phyloP scores from a whole-genome alignment of 345 rosid genomes.

The Dipteronia dyeriana region DNA sequence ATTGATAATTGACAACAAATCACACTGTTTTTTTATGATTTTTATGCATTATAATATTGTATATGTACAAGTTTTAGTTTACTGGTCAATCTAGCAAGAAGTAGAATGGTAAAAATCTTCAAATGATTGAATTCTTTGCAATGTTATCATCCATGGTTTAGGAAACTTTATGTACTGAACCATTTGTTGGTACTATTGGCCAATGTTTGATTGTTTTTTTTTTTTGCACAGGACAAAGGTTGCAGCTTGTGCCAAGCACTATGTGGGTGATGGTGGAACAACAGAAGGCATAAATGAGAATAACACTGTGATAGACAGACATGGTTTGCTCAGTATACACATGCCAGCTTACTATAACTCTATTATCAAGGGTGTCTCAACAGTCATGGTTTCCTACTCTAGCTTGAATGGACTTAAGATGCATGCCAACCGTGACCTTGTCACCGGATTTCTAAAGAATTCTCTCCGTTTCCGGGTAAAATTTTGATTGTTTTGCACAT shows the following conservation, averaged over 20 bases:
- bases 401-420: constrained; percentile 90
- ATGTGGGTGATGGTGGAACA: constrained; percentile 96
- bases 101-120: not conserved
- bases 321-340: constrained; percentile 63
- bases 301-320: constrained; percentile 57
- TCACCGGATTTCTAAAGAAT: constrained; percentile 77
- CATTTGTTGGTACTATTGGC: not conserved
- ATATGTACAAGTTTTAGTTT: too few species aligned
- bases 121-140: not conserved
- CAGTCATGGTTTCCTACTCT: constrained; percentile 87
- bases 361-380: constrained; percentile 79
- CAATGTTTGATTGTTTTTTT: not conserved
- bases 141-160: too few species aligned
- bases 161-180: not conserved
- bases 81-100: too few species aligned
- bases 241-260: constrained; percentile 95
- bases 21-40: not conserved
- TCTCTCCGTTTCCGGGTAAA: constrained; percentile 67
- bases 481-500: not conserved
- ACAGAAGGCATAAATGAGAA: constrained; percentile 66
- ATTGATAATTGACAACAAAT: not conserved
- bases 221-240: constrained; percentile 54
- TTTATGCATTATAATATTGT: not conserved
- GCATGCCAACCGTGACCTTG: constrained; percentile 63
- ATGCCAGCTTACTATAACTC: constrained; percentile 76